phyloP scores from a whole-genome alignment of 2,329 filamentous ascomycete species.

The Nannizzia gypsea region DNA sequence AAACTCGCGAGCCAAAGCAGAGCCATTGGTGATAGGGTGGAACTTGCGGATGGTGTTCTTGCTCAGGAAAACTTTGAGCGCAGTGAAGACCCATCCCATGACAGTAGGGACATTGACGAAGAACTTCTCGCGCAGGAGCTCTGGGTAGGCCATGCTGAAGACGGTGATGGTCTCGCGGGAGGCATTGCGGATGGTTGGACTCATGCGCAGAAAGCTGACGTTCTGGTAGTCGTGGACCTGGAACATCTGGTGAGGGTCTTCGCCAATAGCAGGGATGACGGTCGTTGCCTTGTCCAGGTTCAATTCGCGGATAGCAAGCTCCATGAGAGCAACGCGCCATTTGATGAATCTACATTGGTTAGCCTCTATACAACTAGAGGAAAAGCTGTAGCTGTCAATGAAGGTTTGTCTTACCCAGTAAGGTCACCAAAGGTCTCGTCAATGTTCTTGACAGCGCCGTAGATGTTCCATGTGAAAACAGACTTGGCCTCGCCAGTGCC shows the following conservation, averaged over 20 bases:
- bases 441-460: conserved; percentile 73
- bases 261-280: conserved; percentile 48
- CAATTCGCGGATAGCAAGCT: conserved; percentile 65
- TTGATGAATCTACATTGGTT: conserved; percentile 58
- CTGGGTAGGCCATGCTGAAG: conserved; percentile 74
- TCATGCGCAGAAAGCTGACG: conserved; percentile 74
- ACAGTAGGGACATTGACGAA: conserved; percentile 86
- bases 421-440: conserved; percentile 70
- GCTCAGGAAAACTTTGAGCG: conserved; percentile 64
- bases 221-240: conserved; percentile 90
- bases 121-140: conserved; percentile 82
- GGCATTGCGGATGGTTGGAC: conserved; percentile 62
- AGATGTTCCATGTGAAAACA: conserved; percentile 85
- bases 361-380: neutral
- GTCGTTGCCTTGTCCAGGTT: conserved; percentile 58
- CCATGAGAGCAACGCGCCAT: conserved; percentile 87
- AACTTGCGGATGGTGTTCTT: conserved; percentile 67
- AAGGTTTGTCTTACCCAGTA: conserved; percentile 50
- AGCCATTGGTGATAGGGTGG: conserved; percentile 64
- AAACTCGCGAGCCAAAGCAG: conserved; percentile 52
- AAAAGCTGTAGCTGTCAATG: too few relatives aligned
- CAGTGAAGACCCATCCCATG: conserved; percentile 76
- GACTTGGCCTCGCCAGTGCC: conserved; percentile 41
- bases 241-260: conserved; percentile 78
- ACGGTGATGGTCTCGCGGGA: conserved; percentile 70